Base-by-base conservation (phyloP, 2,329 filamentous ascomycete species). In the Rhynchosporium graminicola region DNA sequence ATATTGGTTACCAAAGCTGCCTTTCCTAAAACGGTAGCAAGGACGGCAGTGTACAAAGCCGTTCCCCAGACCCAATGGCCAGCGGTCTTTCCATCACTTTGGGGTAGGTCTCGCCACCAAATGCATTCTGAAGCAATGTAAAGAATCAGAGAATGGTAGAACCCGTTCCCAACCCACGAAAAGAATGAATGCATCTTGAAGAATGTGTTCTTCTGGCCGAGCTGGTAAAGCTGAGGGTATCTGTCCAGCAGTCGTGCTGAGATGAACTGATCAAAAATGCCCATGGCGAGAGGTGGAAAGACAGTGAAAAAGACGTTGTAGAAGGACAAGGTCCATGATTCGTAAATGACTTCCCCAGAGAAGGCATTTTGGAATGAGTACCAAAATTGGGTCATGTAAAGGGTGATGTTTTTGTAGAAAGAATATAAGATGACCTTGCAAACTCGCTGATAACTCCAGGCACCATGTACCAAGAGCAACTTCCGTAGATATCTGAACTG, bases 311-410 rank as follows among this genome's bases (percentile, higher is more conserved):
- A 90, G 76, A 99, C 92, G 80, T 99, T 99, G 83, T 97, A 99
- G 79, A 98, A 96, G 7, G 94, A 97, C n/a, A 99, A 81, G 0
- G 93, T 97, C 96, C 96, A 99, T 9, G 95, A 98, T 78, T 99
- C 95, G 83, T 93, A 98, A 74, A 99, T 98, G 74, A 98, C 92
- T 75, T 97, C 89, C 57, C 95, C 95, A 0, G 94, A 98, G 77
- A 98, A 99, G 68, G 91, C 91, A 76, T 99, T 99, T 84, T 97
- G 92, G 80, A 99, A 99, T 0, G 92, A 91, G 78, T 95, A 98
- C 90, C 96, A 99, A 75, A 99, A 99, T 75, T 99, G 96, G 64
- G 96, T 99, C 90, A 99, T 93, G 79, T 98, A 99, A 65, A 99
- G 82, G 26, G 93, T 89, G 69, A 98, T 97, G 78, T 99, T 99